Evolutionary conservation across 176 grass and related monocot genomes (phyloP), one percentile per base, ranked within the genome.

Genomic region (Rhynchospora pubera): DNA sequence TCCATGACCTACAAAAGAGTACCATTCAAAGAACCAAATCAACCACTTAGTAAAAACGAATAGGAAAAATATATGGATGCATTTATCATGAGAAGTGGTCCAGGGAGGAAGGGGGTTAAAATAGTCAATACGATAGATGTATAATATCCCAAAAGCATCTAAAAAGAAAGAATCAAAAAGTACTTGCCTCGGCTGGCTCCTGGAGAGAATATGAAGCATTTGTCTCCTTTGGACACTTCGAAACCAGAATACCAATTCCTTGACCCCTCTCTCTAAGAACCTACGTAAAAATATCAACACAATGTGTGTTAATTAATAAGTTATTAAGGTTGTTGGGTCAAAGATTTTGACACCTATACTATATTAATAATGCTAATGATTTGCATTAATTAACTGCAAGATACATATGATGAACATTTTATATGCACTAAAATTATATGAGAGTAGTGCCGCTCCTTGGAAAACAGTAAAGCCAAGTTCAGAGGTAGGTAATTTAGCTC

Each of bases 141-240:
- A n/a, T 64, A 69, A 56, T 23, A 66, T 62, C 5, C 55, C 59
- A 57, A 81, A 42, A 82, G 61, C 79, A 82, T 82, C 79, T 67
- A 82, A 82, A 82, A 82, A 82, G 60, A 79, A 65, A 82, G 56
- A 59, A 80, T 59, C 59, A 65, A 34, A 70, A 16, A 12, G 51
- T 16, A 61, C 79, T 90, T 83, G 75, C 94, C 94, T 97, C 94
- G 14, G 94, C 85, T 9, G 94, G 94, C 28, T 94, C 94, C 53
- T 87, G 85, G 46, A 97, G 88, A 43, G 92, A 97, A 86, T 92
- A 97, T 48, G 94, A 89, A 1, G 94, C 91, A 81, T 71, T 81
- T 56, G 94, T 97, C 42, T 94, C 91, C 88, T 97, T 97, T n/a
- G 91, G 88, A 81, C 73, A 46, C 86, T 94, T 97, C 65, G 94